phyloP scores from a whole-genome alignment of 2,329 filamentous ascomycete genomes.

The Phaeosphaeria sp. region DNA sequence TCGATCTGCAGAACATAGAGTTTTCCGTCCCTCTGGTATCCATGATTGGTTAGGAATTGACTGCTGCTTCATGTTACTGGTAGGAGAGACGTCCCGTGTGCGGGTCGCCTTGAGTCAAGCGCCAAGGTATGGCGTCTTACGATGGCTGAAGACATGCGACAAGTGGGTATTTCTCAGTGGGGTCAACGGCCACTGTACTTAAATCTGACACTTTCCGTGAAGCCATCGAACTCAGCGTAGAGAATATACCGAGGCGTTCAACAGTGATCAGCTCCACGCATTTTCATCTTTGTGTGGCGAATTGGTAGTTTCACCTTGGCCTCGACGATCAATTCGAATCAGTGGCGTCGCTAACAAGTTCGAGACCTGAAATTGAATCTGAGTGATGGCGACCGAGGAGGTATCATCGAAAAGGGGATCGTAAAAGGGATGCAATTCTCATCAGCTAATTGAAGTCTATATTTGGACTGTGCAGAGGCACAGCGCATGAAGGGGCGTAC shows the following conservation, averaged over 20 bases:
- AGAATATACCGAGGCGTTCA: not conserved
- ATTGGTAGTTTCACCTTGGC: not conserved
- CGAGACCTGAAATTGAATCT: too few species aligned
- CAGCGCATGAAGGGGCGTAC: not conserved
- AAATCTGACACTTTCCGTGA: not conserved
- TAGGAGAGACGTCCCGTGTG: conserved; percentile 3
- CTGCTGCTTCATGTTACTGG: conserved; percentile 2
- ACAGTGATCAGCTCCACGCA: not conserved
- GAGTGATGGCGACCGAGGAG: too few species aligned
- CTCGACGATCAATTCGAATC: not conserved
- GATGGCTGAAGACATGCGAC: not conserved
- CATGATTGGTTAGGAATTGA: not conserved
- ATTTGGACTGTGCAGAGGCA: too few species aligned
- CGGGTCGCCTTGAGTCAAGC: not conserved
- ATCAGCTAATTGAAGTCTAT: too few species aligned
- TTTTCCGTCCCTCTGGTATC: not conserved
- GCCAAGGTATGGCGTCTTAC: not conserved
- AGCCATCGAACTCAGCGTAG: not conserved
- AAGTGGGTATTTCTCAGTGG: not conserved
- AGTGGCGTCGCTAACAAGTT: too few species aligned
- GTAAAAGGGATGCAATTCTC: too few species aligned
- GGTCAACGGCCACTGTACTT: not conserved
- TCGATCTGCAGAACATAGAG: conserved; percentile 2
- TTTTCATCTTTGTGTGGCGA: not conserved
- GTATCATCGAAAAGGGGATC: too few species aligned